Percentiles rank a stretch among this genome's conserved stretches.
Conservation (phyloP, 257 asterid genomes). For the Solanum chilense region DNA sequence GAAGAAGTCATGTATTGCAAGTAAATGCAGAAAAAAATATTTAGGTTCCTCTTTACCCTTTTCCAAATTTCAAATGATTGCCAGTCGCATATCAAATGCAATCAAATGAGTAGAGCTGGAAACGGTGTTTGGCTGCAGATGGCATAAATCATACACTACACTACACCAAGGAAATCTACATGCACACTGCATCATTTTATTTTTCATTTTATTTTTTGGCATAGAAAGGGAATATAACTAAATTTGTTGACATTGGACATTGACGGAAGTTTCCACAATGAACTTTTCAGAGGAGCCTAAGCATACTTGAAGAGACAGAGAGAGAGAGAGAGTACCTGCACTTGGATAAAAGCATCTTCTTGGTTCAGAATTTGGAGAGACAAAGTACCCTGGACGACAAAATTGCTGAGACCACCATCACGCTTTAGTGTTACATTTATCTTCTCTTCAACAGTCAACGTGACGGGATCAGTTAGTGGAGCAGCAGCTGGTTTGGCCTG, state of each 20-base stretch:
- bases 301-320: neutral
- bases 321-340: slow-evolving; percentile 47
- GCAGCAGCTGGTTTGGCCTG: slow-evolving; percentile 61
- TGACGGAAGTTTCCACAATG: neutral
- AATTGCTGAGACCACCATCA: slow-evolving; percentile 82
- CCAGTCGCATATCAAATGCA: neutral
- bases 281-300: neutral
- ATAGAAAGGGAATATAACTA: neutral
- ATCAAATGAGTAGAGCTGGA: neutral
- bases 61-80: neutral
- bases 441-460: slow-evolving; percentile 79
- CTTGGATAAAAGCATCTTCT: slow-evolving; percentile 85
- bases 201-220: neutral
- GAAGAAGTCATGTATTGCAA: neutral
- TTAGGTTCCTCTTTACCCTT: neutral
- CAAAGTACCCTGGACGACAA: slow-evolving; percentile 80
- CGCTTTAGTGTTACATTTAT: slow-evolving; percentile 57
- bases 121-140: neutral
- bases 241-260: neutral
- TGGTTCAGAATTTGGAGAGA: slow-evolving; percentile 75
- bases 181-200: neutral
- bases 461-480: slow-evolving; percentile 77
- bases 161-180: neutral
- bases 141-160: neutral
- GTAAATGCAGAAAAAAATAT: neutral